Evolutionary conservation across 2,329 filamentous ascomycete species (phyloP), one percentile per base, ranked within the genome.

Genomic region (Hysterium pulicare): DNA sequence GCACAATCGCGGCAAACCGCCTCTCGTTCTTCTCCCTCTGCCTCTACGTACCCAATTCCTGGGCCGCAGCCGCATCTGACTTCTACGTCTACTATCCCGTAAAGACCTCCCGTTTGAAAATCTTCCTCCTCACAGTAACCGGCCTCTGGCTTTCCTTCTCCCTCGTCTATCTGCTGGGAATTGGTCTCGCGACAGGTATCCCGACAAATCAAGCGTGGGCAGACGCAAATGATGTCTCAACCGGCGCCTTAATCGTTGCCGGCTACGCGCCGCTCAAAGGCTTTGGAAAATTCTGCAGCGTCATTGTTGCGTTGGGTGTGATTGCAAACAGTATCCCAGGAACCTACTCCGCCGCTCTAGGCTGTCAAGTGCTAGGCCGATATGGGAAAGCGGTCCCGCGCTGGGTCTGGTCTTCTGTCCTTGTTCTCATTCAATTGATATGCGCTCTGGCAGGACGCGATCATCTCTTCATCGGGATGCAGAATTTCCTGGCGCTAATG

Each of bases 11-110:
- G 15, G 81, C 76, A 17, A 77, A 78, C 45, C 69, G 77, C 3
- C 64, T 87, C 16, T 83, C 80, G 2, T 87, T 85, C 64, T 83
- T 87, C 66, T 83, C 77, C 24, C 70, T 87, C 30, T 84, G 80
- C 50, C 68, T 84, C 8, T 81, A 80, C 13, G 76, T 75, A 2
- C 77, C 79, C 10, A 73, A 83, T 36, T 80, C 78, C 5, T 86
- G 82, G 63, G 69, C 76, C 2, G 76, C 78, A 4, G 73, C 74
- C 1, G 77, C 76, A n/a, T 77, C 78, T 0, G 82, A 85, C 58
- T 84, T 79, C 57, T 81, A 83, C 51, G 78, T 83, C 37, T 85
- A 83, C 62, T 82, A 79, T 59, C 74, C 78, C 0, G 68, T 74
- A 48, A 61, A 65, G 45, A 71, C 77, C n/a, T 71, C 73, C 23